Evolutionary conservation across 768 basidiomycete genomes (phyloP).

Genomic region (Phlebiopsis flavidoalba): DNA sequence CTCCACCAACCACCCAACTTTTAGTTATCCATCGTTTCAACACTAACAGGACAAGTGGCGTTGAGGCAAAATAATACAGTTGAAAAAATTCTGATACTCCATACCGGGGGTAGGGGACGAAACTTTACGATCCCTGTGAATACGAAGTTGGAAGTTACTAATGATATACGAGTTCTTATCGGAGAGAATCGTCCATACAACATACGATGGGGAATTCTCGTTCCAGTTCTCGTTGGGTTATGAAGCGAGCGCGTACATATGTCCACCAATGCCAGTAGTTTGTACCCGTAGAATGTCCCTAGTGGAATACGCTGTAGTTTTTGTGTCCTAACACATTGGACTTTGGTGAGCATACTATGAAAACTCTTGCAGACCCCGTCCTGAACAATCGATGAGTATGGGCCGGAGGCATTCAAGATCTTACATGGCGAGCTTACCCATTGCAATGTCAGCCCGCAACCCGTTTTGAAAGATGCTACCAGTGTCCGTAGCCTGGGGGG

Average conservation of each 20-base stretch:
- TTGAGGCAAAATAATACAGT: no score
- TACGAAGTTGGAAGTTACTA: no score
- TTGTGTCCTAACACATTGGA: not conserved
- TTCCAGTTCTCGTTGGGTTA: conserved; percentile 95
- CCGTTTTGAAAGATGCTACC: conserved; percentile 88
- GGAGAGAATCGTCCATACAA: conserved; percentile 61
- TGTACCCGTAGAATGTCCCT: conserved; percentile 89
- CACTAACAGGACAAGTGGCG: no score
- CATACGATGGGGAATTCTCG: conserved; percentile 92
- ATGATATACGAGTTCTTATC: no score
- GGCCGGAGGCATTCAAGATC: not conserved
- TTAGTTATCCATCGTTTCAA: no score
- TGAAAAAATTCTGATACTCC: no score
- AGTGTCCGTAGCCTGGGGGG: conserved; percentile 48
- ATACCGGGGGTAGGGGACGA: no score
- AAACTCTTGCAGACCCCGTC: conserved; percentile 67
- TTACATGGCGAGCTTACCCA: conserved; percentile 41
- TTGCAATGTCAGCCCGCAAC: conserved; percentile 81
- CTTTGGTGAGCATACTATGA: conserved; percentile 53
- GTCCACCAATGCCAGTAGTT: conserved; percentile 76
- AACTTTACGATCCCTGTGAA: no score
- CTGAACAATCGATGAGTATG: conserved; percentile 29
- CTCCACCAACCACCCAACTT: no score
- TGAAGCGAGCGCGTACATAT: conserved; percentile 82
- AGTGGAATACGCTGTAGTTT: not conserved